A percentile compares a stretch with the other conserved stretches of the same genome.
These are phyloP conservation scores for Chalara sp. DNA, from an alignment of 2,329 filamentous ascomycete species.

Conservation along the genomic window DNA sequence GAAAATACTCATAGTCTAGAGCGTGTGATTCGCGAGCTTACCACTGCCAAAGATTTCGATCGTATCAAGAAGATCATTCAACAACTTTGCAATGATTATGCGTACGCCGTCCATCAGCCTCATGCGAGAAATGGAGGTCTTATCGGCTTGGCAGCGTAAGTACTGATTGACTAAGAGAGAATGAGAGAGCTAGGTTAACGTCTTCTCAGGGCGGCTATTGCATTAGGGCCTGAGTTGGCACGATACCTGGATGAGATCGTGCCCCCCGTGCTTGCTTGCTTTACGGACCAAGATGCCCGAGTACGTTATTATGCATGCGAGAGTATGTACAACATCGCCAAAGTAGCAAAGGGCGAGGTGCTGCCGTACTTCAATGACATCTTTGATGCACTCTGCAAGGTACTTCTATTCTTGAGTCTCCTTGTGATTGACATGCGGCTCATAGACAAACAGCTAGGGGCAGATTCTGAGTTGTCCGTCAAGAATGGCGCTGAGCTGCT, in stretches of 20 bases:
- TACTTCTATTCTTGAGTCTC: slow-evolving; percentile 31
- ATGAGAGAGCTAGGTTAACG: neutral
- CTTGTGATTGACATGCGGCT: slow-evolving; percentile 1
- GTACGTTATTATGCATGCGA: slow-evolving; percentile 98
- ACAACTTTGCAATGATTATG: slow-evolving; percentile 95
- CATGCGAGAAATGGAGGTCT: slow-evolving; percentile 94
- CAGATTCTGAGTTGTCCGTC: slow-evolving; percentile 92
- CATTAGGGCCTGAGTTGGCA: slow-evolving; percentile 62
- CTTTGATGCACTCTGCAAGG: slow-evolving; percentile 95
- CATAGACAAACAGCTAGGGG: slow-evolving; percentile 62
- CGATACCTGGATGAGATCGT: slow-evolving; percentile 91
- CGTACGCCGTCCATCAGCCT: slow-evolving; percentile 93
- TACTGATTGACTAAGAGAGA: neutral
- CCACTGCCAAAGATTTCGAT: slow-evolving; percentile 68
- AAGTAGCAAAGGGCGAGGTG: slow-evolving; percentile 97
- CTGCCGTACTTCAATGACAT: slow-evolving; percentile 97
- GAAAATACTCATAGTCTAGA: slow-evolving; percentile 59
- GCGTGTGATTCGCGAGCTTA: slow-evolving; percentile 79
- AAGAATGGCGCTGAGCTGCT: slow-evolving; percentile 96
- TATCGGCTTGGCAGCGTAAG: slow-evolving; percentile 76
- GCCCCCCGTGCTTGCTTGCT: slow-evolving; percentile 92
- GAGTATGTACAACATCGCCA: slow-evolving; percentile 99
- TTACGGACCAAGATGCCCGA: slow-evolving; percentile 94
- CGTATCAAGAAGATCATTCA: slow-evolving; percentile 83
- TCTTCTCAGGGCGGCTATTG: neutral